Conservation (phyloP, 805 yeast species). For the Sugiyamaella floridensis region DNA sequence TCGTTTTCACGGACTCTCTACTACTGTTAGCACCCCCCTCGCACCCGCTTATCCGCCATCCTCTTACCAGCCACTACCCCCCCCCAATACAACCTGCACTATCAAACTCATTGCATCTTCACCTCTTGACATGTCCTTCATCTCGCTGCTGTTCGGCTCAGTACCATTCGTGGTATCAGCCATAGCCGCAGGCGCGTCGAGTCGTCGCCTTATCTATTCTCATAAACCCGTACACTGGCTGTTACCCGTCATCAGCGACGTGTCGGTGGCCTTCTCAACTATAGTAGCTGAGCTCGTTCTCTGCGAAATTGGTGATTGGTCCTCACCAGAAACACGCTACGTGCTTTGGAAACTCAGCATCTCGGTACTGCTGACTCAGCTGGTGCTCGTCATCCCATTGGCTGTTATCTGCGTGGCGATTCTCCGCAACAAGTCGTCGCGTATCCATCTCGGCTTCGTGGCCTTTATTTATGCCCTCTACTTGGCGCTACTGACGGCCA, state of each 20-base stretch:
- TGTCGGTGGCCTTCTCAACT: conserved; percentile 16
- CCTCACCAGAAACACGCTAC: conserved; percentile 16
- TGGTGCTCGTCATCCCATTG: conserved; percentile 28
- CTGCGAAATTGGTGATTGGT: conserved; percentile 31
- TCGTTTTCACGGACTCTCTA: too few species aligned
- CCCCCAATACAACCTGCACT: neutral
- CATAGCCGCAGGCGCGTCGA: conserved; percentile 8
- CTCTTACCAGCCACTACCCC: neutral
- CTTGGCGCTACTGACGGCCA: conserved; percentile 19
- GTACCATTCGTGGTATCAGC: conserved; percentile 10
- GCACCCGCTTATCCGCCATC: too few species aligned
- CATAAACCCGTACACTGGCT: neutral
- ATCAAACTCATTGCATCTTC: neutral
- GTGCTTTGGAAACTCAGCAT: conserved; percentile 25
- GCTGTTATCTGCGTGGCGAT: conserved; percentile 18
- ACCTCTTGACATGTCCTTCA: neutral
- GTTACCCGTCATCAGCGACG: conserved; percentile 7
- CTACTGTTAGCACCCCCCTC: too few species aligned
- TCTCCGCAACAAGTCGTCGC: neutral
- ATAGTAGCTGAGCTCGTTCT: conserved; percentile 33
- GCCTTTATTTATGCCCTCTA: conserved; percentile 20
- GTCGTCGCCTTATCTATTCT: conserved; percentile 7
- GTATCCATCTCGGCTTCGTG: conserved; percentile 1
- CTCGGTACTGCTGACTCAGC: conserved; percentile 22
- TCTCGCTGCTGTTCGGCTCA: conserved; percentile 5